Evolutionary conservation across 2,329 filamentous ascomycete species (phyloP).

Genomic region (Aspergillus sp.): DNA sequence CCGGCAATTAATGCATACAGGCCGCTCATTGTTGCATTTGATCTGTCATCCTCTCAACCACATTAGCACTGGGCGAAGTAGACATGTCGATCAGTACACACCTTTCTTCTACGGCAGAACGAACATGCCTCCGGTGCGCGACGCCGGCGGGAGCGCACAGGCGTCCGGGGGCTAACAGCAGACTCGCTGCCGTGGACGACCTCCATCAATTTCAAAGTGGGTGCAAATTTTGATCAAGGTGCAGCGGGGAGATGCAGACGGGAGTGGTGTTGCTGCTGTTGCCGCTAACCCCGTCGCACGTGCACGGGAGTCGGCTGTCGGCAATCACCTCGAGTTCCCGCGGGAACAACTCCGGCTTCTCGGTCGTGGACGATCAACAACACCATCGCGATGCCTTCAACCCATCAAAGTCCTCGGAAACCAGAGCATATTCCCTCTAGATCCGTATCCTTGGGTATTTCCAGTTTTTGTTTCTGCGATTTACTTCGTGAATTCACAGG

Average conservation of each 20-base stretch:
- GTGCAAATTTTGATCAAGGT: not conserved
- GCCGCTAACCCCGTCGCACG: not conserved
- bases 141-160: not conserved
- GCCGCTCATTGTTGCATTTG: conserved; percentile 12
- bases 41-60: not conserved
- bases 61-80: not conserved
- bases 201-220: not conserved
- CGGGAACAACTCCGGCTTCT: not conserved
- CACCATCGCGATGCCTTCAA: not conserved
- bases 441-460: not conserved
- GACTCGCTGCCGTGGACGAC: not conserved
- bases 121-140: not conserved
- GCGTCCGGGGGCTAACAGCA: not conserved
- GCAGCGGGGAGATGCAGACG: not conserved
- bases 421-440: not conserved
- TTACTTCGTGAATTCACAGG: not conserved
- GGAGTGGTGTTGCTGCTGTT: not conserved
- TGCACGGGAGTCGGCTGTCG: not conserved
- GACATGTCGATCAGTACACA: not conserved
- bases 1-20: conserved; percentile 20
- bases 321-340: not conserved
- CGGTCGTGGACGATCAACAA: not conserved
- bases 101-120: not conserved
- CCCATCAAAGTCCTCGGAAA: not conserved
- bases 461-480: not conserved